phyloP scores from a whole-genome alignment of 2,329 filamentous ascomycete genomes.

The Aspergillus vadensis region DNA sequence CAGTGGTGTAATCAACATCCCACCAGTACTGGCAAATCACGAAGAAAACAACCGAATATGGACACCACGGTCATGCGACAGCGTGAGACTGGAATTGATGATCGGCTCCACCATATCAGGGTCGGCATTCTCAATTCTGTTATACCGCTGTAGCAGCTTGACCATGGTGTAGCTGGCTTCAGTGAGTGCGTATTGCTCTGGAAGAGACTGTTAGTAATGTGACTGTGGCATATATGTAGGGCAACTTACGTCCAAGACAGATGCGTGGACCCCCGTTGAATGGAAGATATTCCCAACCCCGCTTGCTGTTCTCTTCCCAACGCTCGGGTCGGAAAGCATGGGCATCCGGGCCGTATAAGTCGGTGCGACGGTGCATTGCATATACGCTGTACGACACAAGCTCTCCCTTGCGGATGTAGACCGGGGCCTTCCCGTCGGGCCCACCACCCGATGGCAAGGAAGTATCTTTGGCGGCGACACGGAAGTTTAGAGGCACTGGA shows the following conservation, averaged over 20 bases:
- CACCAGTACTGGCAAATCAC: background rate
- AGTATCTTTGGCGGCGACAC: constrained; percentile 45
- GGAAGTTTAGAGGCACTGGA: constrained; percentile 49
- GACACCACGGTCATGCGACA: constrained; percentile 37
- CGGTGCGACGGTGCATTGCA: constrained; percentile 69
- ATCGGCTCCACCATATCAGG: constrained; percentile 32
- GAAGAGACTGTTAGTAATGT: background rate
- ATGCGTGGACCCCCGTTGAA: constrained; percentile 45
- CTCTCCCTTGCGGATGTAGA: constrained; percentile 67
- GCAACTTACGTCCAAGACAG: constrained; percentile 42
- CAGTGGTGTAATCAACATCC: accelerated
- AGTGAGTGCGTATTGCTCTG: constrained; percentile 48
- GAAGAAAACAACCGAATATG: constrained; percentile 29
- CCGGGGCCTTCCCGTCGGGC: constrained; percentile 57
- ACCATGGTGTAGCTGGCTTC: constrained; percentile 46
- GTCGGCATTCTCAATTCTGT: constrained; percentile 39
- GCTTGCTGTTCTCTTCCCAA: constrained; percentile 46
- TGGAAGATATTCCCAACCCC: constrained; percentile 42
- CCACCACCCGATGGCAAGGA: constrained; percentile 59
- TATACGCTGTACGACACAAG: constrained; percentile 68
- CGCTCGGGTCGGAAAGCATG: constrained; percentile 53
- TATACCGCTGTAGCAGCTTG: constrained; percentile 41
- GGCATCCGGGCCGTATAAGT: constrained; percentile 50
- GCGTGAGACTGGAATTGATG: constrained; percentile 33
- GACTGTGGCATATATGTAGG: background rate